Conservation (phyloP, 225 moss, liverwort and hornwort species). For the Marchantia polymorpha region DNA sequence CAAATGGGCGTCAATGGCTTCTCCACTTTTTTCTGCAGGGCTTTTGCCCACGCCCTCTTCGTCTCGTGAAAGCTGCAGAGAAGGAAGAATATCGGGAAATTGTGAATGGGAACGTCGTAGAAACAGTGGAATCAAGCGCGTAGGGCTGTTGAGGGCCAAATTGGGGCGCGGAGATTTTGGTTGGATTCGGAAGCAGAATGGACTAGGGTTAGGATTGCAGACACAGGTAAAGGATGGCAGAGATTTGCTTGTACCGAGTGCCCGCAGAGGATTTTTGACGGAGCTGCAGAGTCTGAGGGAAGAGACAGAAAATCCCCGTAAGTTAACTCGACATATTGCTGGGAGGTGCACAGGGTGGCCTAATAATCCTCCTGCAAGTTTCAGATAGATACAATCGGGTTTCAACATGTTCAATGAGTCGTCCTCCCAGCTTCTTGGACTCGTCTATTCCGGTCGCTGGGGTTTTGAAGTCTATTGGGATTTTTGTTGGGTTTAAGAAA, state of each 20-base stretch:
- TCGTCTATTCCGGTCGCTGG: not conserved
- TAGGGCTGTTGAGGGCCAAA: slow-evolving; percentile 3
- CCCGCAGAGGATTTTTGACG: slow-evolving; percentile 47
- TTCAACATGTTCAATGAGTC: not conserved
- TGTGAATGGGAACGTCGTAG: not conserved
- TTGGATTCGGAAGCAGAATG: slow-evolving; percentile 14
- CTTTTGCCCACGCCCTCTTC: not conserved
- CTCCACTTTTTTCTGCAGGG: not conserved
- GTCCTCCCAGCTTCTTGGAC: not conserved
- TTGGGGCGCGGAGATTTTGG: not conserved
- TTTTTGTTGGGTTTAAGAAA: too few relatives aligned
- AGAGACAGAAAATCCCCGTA: slow-evolving; percentile 54
- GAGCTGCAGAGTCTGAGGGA: slow-evolving; percentile 68
- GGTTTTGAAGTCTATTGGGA: not conserved
- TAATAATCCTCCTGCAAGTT: too few relatives aligned
- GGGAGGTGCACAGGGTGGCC: not conserved
- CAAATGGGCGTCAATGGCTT: slow-evolving; percentile 23
- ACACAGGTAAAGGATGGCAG: slow-evolving; percentile 10
- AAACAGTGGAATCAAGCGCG: not conserved
- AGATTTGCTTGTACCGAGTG: not conserved
- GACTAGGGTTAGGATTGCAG: slow-evolving; percentile 22
- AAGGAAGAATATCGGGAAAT: not conserved
- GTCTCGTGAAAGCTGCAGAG: slow-evolving; percentile 1
- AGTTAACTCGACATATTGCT: not conserved
- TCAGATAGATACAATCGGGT: not conserved